Conservation (phyloP, 1,284 basidiomycete genomes). For the Apiotrichum sp. region DNA sequence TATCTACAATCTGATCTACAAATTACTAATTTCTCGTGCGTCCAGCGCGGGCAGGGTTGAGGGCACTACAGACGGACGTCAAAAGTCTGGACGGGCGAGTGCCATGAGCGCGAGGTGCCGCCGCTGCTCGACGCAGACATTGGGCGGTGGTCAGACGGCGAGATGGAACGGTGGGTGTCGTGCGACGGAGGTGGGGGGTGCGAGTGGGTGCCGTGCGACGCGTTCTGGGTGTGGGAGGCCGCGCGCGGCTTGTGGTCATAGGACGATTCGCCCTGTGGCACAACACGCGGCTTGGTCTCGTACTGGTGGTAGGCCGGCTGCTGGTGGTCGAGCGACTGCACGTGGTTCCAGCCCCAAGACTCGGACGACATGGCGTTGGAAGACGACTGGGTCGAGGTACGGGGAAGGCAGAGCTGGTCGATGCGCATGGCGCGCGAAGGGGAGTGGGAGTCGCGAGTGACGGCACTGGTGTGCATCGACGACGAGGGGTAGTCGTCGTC, state of each 20-base stretch:
- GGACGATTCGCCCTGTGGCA: no score
- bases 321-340: not conserved
- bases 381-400: not conserved
- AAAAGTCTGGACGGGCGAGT: constrained; percentile 10
- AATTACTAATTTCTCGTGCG: no score
- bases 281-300: not conserved
- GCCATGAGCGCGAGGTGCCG: constrained; percentile 1
- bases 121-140: constrained; percentile 9
- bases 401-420: constrained; percentile 13
- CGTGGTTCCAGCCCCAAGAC: constrained; percentile 3
- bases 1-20: no score
- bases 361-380: not conserved
- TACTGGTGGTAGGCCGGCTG: not conserved
- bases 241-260: constrained; percentile 11
- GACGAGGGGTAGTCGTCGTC: constrained; percentile 11
- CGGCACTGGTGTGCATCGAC: constrained; percentile 1
- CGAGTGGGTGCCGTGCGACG: not conserved
- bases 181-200: not conserved
- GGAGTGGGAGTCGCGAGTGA: constrained; percentile 1
- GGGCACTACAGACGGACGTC: constrained; percentile 6
- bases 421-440: constrained; percentile 16
- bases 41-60: no score
- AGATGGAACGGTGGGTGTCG: constrained; percentile 2
- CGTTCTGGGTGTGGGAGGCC: not conserved
- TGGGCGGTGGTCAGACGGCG: constrained; percentile 6